phyloP scores from a whole-genome alignment of 768 basidiomycete species.

The Agaricus blazei region DNA sequence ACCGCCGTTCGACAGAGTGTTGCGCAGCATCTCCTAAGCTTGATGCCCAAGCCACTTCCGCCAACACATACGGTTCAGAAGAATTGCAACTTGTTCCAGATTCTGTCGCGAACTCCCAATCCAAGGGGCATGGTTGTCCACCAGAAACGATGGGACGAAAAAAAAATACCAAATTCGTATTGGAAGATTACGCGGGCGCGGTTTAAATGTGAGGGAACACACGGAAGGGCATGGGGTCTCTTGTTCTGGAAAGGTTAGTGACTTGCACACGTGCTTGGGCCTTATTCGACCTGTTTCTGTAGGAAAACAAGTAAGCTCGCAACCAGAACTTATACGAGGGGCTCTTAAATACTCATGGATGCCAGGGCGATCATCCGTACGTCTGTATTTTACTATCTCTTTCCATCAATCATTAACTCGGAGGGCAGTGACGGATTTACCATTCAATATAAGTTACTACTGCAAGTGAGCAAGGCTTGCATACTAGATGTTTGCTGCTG shows the following conservation, averaged over 20 bases:
- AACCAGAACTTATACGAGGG: constrained; percentile 62
- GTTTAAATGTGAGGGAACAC: constrained; percentile 68
- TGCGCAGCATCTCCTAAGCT: constrained; percentile 41
- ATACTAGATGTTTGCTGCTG: background rate
- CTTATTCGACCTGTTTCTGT: constrained; percentile 5
- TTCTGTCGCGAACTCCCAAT: constrained; percentile 62
- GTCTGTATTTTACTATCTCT: background rate
- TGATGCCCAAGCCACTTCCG: constrained; percentile 55
- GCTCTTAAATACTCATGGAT: constrained; percentile 73
- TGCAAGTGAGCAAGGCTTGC: background rate
- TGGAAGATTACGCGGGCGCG: constrained; percentile 71
- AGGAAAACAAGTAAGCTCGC: constrained; percentile 60
- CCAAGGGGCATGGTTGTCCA: constrained; percentile 65
- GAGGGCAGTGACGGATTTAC: background rate
- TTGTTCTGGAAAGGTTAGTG: constrained; percentile 73
- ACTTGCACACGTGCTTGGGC: background rate
- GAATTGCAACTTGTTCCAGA: constrained; percentile 59
- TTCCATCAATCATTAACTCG: too few species aligned
- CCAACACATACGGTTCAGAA: constrained; percentile 52
- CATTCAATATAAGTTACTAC: background rate
- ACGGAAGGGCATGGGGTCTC: constrained; percentile 82
- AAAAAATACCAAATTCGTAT: constrained; percentile 61
- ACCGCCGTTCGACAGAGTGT: constrained; percentile 25
- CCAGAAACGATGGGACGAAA: constrained; percentile 70
- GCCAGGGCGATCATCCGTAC: constrained; percentile 38